These are phyloP conservation scores for Bretschneidera sinensis DNA, from an alignment of 345 rosid genomes.

Conservation along the genomic window DNA sequence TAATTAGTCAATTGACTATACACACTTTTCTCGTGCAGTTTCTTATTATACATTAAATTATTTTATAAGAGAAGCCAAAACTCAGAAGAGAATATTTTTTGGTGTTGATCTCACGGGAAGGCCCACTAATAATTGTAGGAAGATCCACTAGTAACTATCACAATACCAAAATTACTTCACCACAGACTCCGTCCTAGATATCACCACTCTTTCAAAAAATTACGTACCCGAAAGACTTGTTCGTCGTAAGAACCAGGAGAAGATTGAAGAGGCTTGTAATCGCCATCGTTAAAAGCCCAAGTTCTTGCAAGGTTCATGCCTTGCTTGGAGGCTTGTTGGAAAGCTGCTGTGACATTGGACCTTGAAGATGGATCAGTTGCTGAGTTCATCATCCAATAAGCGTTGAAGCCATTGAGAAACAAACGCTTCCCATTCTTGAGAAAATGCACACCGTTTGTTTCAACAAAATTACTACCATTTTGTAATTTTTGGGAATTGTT, in stretches of 20 bases:
- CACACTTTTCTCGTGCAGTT: not conserved
- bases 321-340: conserved; percentile 45
- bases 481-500: too few species aligned
- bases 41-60: not conserved
- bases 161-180: too few species aligned
- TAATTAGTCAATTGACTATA: not conserved
- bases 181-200: too few species aligned
- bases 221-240: conserved; percentile 62
- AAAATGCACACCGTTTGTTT: conserved; percentile 43
- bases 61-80: too few species aligned
- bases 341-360: conserved; percentile 42
- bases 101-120: too few species aligned
- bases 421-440: conserved; percentile 33
- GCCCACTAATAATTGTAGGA: too few species aligned
- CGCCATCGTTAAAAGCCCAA: conserved; percentile 84
- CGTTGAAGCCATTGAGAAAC: conserved; percentile 75
- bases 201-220: too few species aligned
- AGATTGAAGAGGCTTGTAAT: conserved; percentile 47
- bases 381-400: conserved; percentile 71
- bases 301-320: conserved; percentile 74
- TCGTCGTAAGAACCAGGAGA: conserved; percentile 70
- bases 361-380: conserved; percentile 53
- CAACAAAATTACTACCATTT: conserved; percentile 19
- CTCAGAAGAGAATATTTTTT: too few species aligned
- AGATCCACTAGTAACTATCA: too few species aligned